A percentile compares a stretch with the other conserved stretches of the same genome.
Evolutionary conservation across 371 early-diverging fungal genomes (phyloP).

Genomic region (Encephalitozoon hellem): DNA sequence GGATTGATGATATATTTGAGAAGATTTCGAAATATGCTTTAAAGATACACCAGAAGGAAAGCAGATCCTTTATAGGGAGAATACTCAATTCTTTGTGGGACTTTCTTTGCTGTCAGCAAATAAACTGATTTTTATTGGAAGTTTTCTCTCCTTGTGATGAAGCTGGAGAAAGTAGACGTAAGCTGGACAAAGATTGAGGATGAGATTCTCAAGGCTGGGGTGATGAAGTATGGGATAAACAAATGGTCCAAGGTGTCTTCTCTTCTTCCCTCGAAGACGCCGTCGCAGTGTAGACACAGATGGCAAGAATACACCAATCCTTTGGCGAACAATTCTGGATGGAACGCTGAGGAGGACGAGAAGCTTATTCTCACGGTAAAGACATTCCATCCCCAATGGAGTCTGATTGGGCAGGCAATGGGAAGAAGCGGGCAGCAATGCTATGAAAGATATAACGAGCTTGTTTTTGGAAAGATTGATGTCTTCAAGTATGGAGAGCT

Average conservation of each 20-base stretch:
- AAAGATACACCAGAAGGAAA: conserved; percentile 26
- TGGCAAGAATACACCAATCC: neutral
- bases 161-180: conserved; percentile 13
- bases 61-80: neutral
- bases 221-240: conserved; percentile 43
- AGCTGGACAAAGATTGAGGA: conserved; percentile 26
- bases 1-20: conserved; percentile 78
- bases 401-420: conserved; percentile 16
- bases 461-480: conserved; percentile 6
- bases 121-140: conserved; percentile 14
- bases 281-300: conserved; percentile 20
- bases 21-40: conserved; percentile 39
- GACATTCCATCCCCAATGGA: conserved; percentile 26
- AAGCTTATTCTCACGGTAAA: neutral
- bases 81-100: neutral
- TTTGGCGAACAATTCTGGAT: neutral
- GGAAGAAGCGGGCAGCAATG: conserved; percentile 13
- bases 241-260: conserved; percentile 40
- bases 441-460: conserved; percentile 28
- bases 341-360: conserved; percentile 15
- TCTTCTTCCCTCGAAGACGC: conserved; percentile 9
- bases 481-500: conserved; percentile 22
- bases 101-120: neutral
- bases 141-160: conserved; percentile 5
- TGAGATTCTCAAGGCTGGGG: conserved; percentile 29